A percentile compares a stretch with the other conserved stretches of the same genome.
Evolutionary conservation across 2,329 filamentous ascomycete species (phyloP).

Genomic region (Ceratocystis eucalypticola): DNA sequence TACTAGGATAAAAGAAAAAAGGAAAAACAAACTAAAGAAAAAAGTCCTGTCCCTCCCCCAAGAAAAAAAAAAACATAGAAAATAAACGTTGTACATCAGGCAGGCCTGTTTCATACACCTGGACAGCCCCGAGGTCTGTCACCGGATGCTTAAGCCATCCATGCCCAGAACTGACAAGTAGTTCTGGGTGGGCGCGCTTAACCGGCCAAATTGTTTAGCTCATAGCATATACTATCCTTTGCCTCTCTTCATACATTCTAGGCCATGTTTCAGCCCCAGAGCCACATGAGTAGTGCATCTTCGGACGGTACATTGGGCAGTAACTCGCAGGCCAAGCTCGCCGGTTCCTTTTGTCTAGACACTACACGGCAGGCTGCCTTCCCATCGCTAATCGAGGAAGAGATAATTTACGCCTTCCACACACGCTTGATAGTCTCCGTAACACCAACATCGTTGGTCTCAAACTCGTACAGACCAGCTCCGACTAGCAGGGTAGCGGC

Average conservation of each 20-base stretch:
- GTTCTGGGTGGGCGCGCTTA: not conserved
- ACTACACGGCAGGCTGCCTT: not conserved
- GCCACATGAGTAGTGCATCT: not conserved
- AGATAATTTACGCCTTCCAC: slow-evolving; percentile 57
- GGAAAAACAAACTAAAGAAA: slow-evolving; percentile 12
- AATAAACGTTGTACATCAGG: slow-evolving; percentile 3
- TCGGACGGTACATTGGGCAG: not conserved
- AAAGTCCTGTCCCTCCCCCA: not conserved
- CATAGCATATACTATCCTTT: not conserved
- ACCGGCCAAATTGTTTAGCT: not conserved
- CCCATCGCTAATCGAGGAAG: not conserved
- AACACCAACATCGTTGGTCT: slow-evolving; percentile 94
- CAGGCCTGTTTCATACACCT: not conserved
- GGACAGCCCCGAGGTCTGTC: not conserved
- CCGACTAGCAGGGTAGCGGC: slow-evolving; percentile 65
- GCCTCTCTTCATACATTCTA: not conserved
- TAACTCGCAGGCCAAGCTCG: not conserved
- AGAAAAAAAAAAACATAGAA: slow-evolving; percentile 1
- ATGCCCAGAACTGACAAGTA: not conserved
- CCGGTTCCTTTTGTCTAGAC: not conserved
- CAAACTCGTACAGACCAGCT: slow-evolving; percentile 90
- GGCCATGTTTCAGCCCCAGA: not conserved
- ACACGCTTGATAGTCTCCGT: slow-evolving; percentile 79
- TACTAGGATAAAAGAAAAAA: not conserved
- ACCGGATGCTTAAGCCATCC: not conserved